Conservation (phyloP, 192 early-diverging fungal genomes). For the Coemansia sp. region DNA sequence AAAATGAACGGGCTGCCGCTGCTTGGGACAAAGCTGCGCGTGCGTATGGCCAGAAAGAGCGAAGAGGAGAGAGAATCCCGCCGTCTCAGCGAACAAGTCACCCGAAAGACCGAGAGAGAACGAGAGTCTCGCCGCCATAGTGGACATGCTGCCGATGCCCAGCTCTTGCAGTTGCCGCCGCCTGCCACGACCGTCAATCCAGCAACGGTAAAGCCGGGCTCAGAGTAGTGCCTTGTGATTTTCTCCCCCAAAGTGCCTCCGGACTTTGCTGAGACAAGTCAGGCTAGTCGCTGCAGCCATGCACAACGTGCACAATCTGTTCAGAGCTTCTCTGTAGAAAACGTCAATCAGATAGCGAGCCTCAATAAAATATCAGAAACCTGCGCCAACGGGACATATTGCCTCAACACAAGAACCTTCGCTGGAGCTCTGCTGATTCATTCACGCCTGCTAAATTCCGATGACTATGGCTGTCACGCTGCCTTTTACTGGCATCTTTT, state of each 20-base stretch:
- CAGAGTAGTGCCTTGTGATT: background rate
- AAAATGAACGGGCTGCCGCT: slow-evolving; percentile 84
- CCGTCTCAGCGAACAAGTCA: background rate
- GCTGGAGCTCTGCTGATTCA: background rate
- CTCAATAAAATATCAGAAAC: background rate
- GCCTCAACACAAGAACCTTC: background rate
- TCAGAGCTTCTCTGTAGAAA: background rate
- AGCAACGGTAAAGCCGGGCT: background rate
- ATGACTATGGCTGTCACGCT: background rate
- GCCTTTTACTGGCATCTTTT: background rate
- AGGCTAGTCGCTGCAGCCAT: background rate
- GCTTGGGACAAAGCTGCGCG: slow-evolving; percentile 55
- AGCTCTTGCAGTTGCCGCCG: background rate
- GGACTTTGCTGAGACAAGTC: background rate
- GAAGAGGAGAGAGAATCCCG: slow-evolving; percentile 31
- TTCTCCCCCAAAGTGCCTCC: background rate
- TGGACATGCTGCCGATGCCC: background rate
- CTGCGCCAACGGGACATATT: background rate
- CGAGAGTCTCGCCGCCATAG: slow-evolving; percentile 18
- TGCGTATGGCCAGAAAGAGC: slow-evolving; percentile 29
- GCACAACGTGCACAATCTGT: background rate
- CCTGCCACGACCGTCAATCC: background rate
- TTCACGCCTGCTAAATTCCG: background rate
- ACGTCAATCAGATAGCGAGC: background rate
- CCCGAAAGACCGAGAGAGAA: slow-evolving; percentile 23